Evolutionary conservation across 2,329 filamentous ascomycete species (phyloP), one percentile per base, ranked within the genome.

Genomic region (Fonsecaea multimorphosa): DNA sequence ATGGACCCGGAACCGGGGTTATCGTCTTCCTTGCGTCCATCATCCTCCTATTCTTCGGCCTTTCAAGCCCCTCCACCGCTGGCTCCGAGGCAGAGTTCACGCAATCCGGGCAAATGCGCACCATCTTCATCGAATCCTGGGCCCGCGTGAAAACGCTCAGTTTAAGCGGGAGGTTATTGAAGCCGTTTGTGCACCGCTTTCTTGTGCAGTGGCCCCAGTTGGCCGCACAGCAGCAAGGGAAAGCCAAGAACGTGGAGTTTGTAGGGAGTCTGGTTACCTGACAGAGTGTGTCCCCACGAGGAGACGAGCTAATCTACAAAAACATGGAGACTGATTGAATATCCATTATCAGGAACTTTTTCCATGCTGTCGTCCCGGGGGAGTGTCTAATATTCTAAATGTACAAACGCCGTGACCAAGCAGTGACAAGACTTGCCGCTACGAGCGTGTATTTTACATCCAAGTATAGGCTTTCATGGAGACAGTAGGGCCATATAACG

Each of bases 61-160:
- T 66, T n/a, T 60, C 59, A 8, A 63, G 61, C 60, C 64, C 62
- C 22, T 82, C 5, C 80, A 29, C 83, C n/a, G 19, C 27, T 11
- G 24, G 38, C 38, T 32, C 16, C 0, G 46, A 19, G 1, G n/a
- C 11, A 4, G 4, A 16, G 19, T n/a, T 5, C 11, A 8, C 49
- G 1, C 44, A 54, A 29, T n/a, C 19, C 29, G 68, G 68, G n/a
- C 85, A 84, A 69, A 89, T 94, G 80, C 86, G 87, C 68, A 89
- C 91, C 9, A 82, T 98, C 14, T 99, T 95, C 76, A 86, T 97
- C 31, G 95, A 99, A 82, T 95, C 91, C 22, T 97, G 93, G 89
- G 94, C 95, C 2, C 85, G 95, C 16, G 91, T 96, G 16, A 89
- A 85, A 70, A 89, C 86, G 12, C 78, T 98, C 70, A 98, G 94